Evolutionary conservation across 352 stramenopile species (phyloP).

Genomic region (Pythium periplocum): DNA sequence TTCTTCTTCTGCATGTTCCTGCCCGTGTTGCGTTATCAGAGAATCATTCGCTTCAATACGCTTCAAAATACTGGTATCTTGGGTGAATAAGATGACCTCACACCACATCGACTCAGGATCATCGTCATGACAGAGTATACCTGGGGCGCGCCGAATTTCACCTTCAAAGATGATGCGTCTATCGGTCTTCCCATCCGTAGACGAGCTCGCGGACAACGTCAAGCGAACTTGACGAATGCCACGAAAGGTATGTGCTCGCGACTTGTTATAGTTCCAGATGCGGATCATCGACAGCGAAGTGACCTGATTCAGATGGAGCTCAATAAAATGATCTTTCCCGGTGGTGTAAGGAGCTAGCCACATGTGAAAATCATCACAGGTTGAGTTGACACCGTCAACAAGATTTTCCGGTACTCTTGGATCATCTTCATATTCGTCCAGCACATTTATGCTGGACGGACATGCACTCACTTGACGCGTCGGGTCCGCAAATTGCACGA

Average conservation of each 20-base stretch:
- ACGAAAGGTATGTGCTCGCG: constrained; percentile 71
- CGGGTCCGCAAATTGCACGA: constrained; percentile 44
- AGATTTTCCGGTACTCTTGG: constrained; percentile 64
- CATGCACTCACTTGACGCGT: constrained; percentile 49
- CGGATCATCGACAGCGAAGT: constrained; percentile 74
- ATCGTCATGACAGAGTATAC: constrained; percentile 44
- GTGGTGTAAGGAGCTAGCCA: constrained; percentile 83
- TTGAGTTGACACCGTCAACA: constrained; percentile 85
- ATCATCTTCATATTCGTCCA: constrained; percentile 85
- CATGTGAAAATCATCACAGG: constrained; percentile 89
- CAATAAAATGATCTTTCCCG: constrained; percentile 46
- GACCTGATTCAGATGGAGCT: constrained; percentile 35
- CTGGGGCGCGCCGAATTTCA: constrained; percentile 73
- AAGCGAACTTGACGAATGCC: constrained; percentile 58
- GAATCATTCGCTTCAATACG: constrained; percentile 68
- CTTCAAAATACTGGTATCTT: constrained; percentile 46
- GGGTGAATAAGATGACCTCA: constrained; percentile 88
- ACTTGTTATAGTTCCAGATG: constrained; percentile 94
- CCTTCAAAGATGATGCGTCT: constrained; percentile 73
- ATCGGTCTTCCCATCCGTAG: neutral
- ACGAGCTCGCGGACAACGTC: constrained; percentile 25
- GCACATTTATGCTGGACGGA: constrained; percentile 82
- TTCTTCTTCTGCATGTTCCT: constrained; percentile 44
- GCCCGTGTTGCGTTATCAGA: constrained; percentile 10
- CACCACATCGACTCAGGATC: constrained; percentile 46